Conservation (phyloP, 768 basidiomycete species). For the Rhizopogon salebrosus region DNA sequence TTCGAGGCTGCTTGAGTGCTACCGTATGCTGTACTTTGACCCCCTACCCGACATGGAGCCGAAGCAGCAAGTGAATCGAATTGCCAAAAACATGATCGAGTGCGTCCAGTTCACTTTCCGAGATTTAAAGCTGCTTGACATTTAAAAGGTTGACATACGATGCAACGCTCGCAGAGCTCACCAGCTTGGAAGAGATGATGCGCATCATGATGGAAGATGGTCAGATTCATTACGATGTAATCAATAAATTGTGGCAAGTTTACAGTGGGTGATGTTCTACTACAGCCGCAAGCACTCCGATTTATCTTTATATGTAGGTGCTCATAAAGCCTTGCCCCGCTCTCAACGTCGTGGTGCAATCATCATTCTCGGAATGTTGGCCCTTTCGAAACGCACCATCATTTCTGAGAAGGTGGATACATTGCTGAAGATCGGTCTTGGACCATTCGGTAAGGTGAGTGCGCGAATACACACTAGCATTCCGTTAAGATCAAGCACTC, state of each 20-base stretch:
- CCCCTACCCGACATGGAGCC: constrained; percentile 65
- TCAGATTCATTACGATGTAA: constrained; percentile 78
- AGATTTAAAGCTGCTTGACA: not conserved
- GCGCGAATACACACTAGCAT: not conserved
- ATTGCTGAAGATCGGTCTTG: constrained; percentile 83
- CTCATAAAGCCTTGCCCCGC: constrained; percentile 67
- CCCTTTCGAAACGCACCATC: constrained; percentile 71
- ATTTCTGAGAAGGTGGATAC: constrained; percentile 81
- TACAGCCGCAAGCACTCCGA: not conserved
- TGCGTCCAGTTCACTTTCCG: constrained; percentile 30
- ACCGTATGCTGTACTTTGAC: constrained; percentile 85
- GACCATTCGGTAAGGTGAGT: constrained; percentile 72
- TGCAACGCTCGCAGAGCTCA: constrained; percentile 91
- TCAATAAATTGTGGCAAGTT: constrained; percentile 91
- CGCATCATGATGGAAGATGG: constrained; percentile 91
- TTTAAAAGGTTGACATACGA: constrained; percentile 74
- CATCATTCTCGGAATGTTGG: constrained; percentile 96
- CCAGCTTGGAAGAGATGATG: constrained; percentile 95
- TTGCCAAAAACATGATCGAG: constrained; percentile 98
- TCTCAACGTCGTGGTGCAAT: constrained; percentile 91
- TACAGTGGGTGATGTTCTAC: constrained; percentile 59
- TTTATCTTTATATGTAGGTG: constrained; percentile 42
- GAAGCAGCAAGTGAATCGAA: constrained; percentile 85
- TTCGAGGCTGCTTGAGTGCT: constrained; percentile 83
- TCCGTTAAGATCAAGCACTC: not conserved